Evolutionary conservation across 352 stramenopile genomes (phyloP), one percentile per base, ranked within the genome.

Genomic region (Blastocystis sp.): DNA sequence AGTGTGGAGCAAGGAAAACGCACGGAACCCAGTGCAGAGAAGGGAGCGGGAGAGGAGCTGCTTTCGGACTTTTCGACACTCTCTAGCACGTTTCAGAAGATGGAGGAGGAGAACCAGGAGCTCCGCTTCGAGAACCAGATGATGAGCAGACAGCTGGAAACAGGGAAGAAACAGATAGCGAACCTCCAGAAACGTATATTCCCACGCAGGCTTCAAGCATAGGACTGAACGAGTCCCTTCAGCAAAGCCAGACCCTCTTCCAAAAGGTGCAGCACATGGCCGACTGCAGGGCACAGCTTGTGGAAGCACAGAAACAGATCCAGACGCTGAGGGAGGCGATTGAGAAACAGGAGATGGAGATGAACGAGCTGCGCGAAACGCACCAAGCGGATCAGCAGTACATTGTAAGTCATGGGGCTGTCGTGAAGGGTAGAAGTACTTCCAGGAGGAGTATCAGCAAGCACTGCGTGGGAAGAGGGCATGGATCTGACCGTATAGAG

Each of bases 371-470:
- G 14, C 40, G 66, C 21, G 71, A 81, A 81, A 48, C 71, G 24
- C 48, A 63, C 17, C 48, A 57, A 45, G 28, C 71, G n/a, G 71
- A 81, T 28, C 42, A 65, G 28, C 48, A 66, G 24, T 81, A 81
- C 43, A 81, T 81, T 38, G 71, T 81, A 60, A 45, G 17, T 3
- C 43, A 66, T 68, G 21, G n/a, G 14, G 66, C 11, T 63, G 21
- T 10, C 3, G 1, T 64, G 0, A 81, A 66, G 17, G 0, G 14
- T 81, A 81, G 71, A n/a, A 65, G n/a, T 81, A 63, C 52, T 81
- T 81, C 43, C 71, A 81, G 48, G 48, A 81, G 43, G 71, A 81
- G 48, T 81, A 45, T 34, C n/a, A 63, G n/a, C 24, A 19, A 48
- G 45, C 45, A 38, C 28, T 81, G 7, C 71, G 71, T 81, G 52